phyloP scores from a whole-genome alignment of 75 land plant genomes.

The Cupressus sempervirens region DNA sequence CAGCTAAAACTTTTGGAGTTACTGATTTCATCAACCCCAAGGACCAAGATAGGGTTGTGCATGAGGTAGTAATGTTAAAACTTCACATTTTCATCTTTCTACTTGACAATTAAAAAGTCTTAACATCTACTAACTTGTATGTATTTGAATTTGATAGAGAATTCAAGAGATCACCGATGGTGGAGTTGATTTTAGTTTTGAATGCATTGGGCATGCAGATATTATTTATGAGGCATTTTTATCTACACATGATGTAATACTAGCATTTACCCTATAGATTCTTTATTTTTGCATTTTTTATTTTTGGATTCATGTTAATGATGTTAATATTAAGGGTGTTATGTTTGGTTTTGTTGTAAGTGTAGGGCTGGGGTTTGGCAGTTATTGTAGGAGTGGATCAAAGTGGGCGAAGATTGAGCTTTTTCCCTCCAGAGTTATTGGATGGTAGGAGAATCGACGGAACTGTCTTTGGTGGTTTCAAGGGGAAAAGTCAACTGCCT shows the following conservation, averaged over 20 bases:
- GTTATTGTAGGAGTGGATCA: conserved; percentile 71
- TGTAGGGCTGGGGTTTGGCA: conserved; percentile 88
- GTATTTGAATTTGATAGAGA: conserved; percentile 34
- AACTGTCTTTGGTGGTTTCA: conserved; percentile 73
- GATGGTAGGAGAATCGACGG: conserved; percentile 65
- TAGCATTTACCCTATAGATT: background rate
- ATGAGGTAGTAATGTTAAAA: conserved; percentile 37
- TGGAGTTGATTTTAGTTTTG: conserved; percentile 90
- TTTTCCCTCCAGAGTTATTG: conserved; percentile 55
- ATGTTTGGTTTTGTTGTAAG: background rate
- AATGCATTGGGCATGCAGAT: conserved; percentile 80
- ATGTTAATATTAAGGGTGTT: no score
- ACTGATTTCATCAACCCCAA: conserved; percentile 77
- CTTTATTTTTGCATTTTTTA: background rate
- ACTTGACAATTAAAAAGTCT: background rate
- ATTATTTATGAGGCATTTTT: conserved; percentile 69
- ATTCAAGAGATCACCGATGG: conserved; percentile 64
- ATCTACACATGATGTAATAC: conserved; percentile 61
- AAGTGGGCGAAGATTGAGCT: conserved; percentile 43
- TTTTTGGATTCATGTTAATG: no score
- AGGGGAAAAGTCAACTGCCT: conserved; percentile 67
- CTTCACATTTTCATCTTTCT: background rate
- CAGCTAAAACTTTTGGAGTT: conserved; percentile 77
- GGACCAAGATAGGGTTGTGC: conserved; percentile 65
- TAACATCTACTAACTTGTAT: background rate